Conservation (phyloP, 2,329 filamentous ascomycete genomes). For the Xylaria arbuscula region DNA sequence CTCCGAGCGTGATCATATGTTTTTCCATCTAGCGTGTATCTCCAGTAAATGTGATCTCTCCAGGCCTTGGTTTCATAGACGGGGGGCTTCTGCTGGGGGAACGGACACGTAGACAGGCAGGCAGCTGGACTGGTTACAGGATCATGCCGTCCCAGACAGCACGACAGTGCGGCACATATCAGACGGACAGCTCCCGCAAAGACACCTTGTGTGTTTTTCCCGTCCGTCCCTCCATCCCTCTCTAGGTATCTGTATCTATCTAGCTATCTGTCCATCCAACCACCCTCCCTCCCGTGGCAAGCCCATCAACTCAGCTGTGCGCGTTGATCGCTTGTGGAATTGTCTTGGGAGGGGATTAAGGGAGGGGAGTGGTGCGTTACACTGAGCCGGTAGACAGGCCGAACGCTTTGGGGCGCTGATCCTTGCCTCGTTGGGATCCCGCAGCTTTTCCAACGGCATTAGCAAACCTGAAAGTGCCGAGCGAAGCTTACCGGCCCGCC, state of each 20-base stretch:
- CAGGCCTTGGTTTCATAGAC: conserved; percentile 33
- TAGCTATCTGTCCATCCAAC: background rate
- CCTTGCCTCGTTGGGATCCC: conserved; percentile 29
- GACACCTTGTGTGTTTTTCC: conserved; percentile 29
- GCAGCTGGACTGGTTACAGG: conserved; percentile 34
- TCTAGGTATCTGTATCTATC: background rate
- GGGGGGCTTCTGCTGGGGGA: conserved; percentile 1
- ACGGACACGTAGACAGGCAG: conserved; percentile 32
- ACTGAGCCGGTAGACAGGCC: conserved; percentile 40
- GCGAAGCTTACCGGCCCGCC: conserved; percentile 37
- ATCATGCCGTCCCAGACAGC: conserved; percentile 36
- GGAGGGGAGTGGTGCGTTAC: conserved; percentile 33
- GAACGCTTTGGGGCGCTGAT: conserved; percentile 36
- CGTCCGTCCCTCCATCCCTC: conserved; percentile 4
- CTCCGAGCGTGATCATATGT: conserved; percentile 35
- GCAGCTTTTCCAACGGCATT: conserved; percentile 40
- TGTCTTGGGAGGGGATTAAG: conserved; percentile 5
- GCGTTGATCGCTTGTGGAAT: conserved; percentile 33
- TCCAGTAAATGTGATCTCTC: conserved; percentile 22
- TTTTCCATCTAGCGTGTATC: conserved; percentile 30
- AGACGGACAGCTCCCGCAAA: conserved; percentile 33
- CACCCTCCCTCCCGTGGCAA: conserved; percentile 2
- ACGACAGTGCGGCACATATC: conserved; percentile 39
- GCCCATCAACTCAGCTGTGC: conserved; percentile 37
- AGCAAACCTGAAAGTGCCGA: conserved; percentile 41